A percentile compares a stretch with the other conserved stretches of the same genome.
Evolutionary conservation across 2,329 filamentous ascomycete genomes (phyloP).

Genomic region (Ascochyta viciae-villosae): DNA sequence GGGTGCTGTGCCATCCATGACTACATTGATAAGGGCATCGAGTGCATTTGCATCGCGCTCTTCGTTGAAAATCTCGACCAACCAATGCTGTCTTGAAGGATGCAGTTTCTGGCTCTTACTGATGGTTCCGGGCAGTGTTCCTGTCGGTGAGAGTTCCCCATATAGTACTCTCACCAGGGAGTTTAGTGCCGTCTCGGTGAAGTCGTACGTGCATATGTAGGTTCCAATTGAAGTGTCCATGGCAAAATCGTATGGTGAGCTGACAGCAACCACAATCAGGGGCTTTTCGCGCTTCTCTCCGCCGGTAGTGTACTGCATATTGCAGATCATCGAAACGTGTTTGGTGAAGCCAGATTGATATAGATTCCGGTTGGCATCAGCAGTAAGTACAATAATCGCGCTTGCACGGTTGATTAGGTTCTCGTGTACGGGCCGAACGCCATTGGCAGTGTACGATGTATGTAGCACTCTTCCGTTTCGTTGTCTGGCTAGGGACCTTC

Average conservation of each 20-base stretch:
- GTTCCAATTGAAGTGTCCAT: slow-evolving; percentile 90
- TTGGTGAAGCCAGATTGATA: slow-evolving; percentile 97
- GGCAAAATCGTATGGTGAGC: slow-evolving; percentile 95
- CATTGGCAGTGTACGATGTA: slow-evolving; percentile 94
- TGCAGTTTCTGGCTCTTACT: slow-evolving; percentile 85
- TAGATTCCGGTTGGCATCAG: slow-evolving; percentile 90
- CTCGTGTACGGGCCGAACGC: slow-evolving; percentile 89
- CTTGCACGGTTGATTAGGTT: slow-evolving; percentile 88
- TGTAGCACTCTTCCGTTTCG: slow-evolving; percentile 87
- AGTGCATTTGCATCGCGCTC: slow-evolving; percentile 77
- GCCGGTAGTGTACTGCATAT: slow-evolving; percentile 73
- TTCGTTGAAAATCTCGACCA: slow-evolving; percentile 87
- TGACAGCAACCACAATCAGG: slow-evolving; percentile 88
- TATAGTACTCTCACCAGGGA: slow-evolving; percentile 84
- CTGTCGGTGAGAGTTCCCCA: slow-evolving; percentile 70
- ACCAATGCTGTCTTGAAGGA: slow-evolving; percentile 92
- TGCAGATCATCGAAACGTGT: slow-evolving; percentile 94
- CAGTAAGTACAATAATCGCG: slow-evolving; percentile 88
- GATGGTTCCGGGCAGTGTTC: slow-evolving; percentile 72
- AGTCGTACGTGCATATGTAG: slow-evolving; percentile 95
- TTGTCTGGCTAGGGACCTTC: slow-evolving; percentile 83
- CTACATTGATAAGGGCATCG: slow-evolving; percentile 74
- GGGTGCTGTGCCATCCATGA: slow-evolving; percentile 71
- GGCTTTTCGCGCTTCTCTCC: slow-evolving; percentile 81
- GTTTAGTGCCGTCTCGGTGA: slow-evolving; percentile 88